Conservation (phyloP, 164 flowering plant genomes). For the Taxillus chinensis region DNA sequence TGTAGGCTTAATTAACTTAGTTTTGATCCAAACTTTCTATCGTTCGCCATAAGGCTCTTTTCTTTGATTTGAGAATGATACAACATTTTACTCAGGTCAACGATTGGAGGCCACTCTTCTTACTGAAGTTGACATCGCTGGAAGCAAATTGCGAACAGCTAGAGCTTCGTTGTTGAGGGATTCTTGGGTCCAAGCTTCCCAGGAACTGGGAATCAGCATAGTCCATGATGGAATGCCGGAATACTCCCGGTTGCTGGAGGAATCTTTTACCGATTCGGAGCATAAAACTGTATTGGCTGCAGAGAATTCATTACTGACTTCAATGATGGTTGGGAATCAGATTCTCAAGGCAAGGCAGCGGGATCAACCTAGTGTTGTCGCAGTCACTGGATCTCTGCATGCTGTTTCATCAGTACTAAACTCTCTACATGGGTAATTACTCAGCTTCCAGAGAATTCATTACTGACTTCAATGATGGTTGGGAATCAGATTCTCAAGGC, state of each 20-base stretch:
- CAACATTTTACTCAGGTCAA: slow-evolving; percentile 25
- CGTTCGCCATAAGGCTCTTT: no score
- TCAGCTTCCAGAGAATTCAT: no score
- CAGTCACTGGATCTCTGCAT: slow-evolving; percentile 79
- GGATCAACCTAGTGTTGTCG: slow-evolving; percentile 32
- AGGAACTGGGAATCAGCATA: slow-evolving; percentile 30
- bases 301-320: slow-evolving; percentile 26
- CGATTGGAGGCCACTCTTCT: slow-evolving; percentile 46
- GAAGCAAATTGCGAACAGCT: slow-evolving; percentile 47
- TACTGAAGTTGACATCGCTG: slow-evolving; percentile 71
- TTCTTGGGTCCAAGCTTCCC: slow-evolving; percentile 49
- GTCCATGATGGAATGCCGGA: slow-evolving; percentile 17
- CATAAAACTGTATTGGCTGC: slow-evolving; percentile 22
- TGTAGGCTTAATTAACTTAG: neutral
- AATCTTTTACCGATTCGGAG: slow-evolving; percentile 10
- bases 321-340: slow-evolving; percentile 32
- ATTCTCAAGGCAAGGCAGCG: slow-evolving; percentile 29
- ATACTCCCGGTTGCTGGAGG: slow-evolving; percentile 7
- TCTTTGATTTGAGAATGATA: no score
- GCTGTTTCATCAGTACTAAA: slow-evolving; percentile 45
- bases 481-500: no score
- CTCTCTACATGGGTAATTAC: slow-evolving; percentile 13
- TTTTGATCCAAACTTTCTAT: neutral
- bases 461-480: no score
- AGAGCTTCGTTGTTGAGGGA: slow-evolving; percentile 44